Evolutionary conservation across 164 flowering plant genomes (phyloP).

Genomic region (Pachysandra terminalis): DNA sequence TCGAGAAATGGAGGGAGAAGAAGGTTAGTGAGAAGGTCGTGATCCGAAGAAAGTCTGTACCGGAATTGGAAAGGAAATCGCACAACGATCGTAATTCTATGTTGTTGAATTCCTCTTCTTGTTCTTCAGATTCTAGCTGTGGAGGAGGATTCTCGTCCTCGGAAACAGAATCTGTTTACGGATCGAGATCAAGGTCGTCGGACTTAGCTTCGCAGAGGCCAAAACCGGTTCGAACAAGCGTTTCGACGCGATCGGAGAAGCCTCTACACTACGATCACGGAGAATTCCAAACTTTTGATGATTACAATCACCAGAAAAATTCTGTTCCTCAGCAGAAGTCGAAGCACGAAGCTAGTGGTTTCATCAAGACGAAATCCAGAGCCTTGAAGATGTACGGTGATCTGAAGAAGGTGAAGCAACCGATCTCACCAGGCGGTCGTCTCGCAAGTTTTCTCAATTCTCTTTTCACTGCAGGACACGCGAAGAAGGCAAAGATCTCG

Average conservation of each 20-base stretch:
- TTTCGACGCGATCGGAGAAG: constrained; percentile 12
- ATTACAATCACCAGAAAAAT: constrained; percentile 1
- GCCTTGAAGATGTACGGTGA: constrained; percentile 81
- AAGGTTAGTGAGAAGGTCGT: constrained; percentile 34
- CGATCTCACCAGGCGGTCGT: constrained; percentile 80
- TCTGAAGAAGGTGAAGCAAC: constrained; percentile 77
- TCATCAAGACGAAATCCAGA: constrained; percentile 53
- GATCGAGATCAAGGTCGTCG: constrained; percentile 21
- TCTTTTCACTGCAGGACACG: constrained; percentile 44
- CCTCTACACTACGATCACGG: neutral
- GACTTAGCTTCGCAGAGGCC: constrained; percentile 28
- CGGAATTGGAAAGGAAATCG: constrained; percentile 16
- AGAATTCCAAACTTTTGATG: neutral
- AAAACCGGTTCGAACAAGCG: constrained; percentile 48
- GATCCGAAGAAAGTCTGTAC: constrained; percentile 29
- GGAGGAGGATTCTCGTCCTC: constrained; percentile 65
- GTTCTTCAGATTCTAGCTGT: constrained; percentile 66
- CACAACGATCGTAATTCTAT: constrained; percentile 9
- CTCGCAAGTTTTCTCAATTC: constrained; percentile 80
- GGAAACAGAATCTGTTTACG: constrained; percentile 49
- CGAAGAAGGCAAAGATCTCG: constrained; percentile 45
- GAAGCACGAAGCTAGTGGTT: constrained; percentile 34
- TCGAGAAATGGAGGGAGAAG: constrained; percentile 71
- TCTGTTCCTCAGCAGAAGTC: constrained; percentile 16
- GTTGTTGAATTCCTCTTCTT: constrained; percentile 47